A percentile compares a stretch with the other conserved stretches of the same genome.
Evolutionary conservation across 768 basidiomycete genomes (phyloP).

Genomic region (Mycena sanguinolenta): DNA sequence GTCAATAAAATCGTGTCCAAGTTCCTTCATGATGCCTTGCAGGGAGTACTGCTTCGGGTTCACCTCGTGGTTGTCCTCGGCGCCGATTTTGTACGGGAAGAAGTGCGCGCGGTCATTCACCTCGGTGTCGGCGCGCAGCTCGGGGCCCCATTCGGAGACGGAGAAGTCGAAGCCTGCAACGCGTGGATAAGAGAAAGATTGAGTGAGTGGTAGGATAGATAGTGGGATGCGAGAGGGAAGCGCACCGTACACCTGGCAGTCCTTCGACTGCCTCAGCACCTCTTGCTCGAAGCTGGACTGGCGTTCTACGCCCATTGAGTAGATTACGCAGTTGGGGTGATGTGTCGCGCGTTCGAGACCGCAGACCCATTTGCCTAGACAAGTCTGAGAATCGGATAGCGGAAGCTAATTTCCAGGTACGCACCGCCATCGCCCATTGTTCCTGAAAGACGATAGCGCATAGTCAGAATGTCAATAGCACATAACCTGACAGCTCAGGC

Average conservation of each 20-base stretch:
- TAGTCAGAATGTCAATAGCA: not conserved
- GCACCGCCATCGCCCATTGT: conserved; percentile 59
- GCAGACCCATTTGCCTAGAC: conserved; percentile 61
- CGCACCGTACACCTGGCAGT: conserved; percentile 52
- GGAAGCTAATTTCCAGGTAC: not conserved
- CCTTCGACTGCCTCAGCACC: conserved; percentile 44
- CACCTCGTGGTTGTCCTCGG: conserved; percentile 50
- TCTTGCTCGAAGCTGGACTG: conserved; percentile 62
- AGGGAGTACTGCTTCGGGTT: conserved; percentile 60
- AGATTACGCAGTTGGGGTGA: conserved; percentile 57
- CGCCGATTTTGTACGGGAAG: conserved; percentile 55
- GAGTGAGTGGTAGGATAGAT: not conserved
- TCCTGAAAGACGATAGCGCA: conserved; percentile 19
- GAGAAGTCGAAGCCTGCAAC: conserved; percentile 36
- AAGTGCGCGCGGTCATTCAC: conserved; percentile 56
- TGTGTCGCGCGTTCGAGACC: conserved; percentile 56
- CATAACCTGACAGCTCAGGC: not conserved
- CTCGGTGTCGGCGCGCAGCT: conserved; percentile 44
- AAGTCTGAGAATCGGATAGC: not conserved
- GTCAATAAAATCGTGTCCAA: conserved; percentile 45
- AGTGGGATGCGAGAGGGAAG: not conserved
- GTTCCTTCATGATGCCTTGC: conserved; percentile 56
- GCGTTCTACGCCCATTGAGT: conserved; percentile 58
- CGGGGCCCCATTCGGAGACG: conserved; percentile 40
- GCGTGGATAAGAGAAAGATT: too few species aligned